Base-by-base conservation (phyloP, 345 rosid genomes). In the Populus simonii region DNA sequence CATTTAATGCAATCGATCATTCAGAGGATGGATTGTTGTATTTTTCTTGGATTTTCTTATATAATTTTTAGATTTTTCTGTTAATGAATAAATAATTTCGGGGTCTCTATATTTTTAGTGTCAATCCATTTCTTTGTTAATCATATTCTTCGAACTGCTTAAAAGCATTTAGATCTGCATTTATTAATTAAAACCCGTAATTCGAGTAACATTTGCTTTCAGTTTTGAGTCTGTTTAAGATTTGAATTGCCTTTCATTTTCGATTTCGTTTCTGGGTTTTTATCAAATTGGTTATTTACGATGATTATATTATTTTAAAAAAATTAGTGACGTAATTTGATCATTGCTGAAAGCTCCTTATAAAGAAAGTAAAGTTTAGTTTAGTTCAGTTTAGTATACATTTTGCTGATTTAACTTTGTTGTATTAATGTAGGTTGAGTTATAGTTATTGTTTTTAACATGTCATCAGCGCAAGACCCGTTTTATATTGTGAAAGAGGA, bases 391-490 rank as follows among this genome's bases (percentile, higher is more conserved):
- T 59, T 23, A 23, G 29, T 23, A 4, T 23, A 23, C 29, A 10
- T n/a, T 59, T 59, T 51, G 22, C 27, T 49, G 35, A 47, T 49
- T 75, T 71, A 53, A 49, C 22, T 7, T 29, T 39, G 27, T 38
- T 76, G 20, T 41, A 20, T 68, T 63, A 16, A 29, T 38, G 39
- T 38, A 68, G 79, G 72, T 25, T 36, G 27, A 39, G 20, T 6
- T 23, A 17, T 27, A 17, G 20, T 27, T 39, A 20, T 62, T 70
- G 41, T 11, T 62, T 5, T 5, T 29, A n/a, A 67, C 41, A 96
- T 96, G 99, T 91, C 98, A 81, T 92, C 97, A 7, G 97, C 98
- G 18, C 98, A 94, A 85, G 99, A 96, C 89, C 99, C 99, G 1
- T 96, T 94, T 77, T 91, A 96, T 78, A 94, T 94, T 67, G 99